A percentile compares a stretch with the other conserved stretches of the same genome.
phyloP scores from a whole-genome alignment of 1,139 yeast genomes.

The Trichomonascaceae sp. region DNA sequence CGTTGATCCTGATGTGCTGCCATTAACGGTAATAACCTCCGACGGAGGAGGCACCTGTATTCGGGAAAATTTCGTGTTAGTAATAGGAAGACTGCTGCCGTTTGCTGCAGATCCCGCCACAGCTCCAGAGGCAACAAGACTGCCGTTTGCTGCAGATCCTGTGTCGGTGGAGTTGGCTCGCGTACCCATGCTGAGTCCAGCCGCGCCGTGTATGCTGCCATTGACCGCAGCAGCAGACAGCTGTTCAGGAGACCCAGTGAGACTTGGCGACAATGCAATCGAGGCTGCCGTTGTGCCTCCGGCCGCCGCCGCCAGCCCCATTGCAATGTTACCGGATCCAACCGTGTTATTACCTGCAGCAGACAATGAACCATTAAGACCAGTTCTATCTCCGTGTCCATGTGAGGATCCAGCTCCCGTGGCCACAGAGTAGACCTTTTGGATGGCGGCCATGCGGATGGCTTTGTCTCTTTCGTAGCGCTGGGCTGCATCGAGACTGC shows the following conservation, averaged over 20 bases:
- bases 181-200: background rate
- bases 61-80: background rate
- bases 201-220: background rate
- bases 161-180: background rate
- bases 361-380: background rate
- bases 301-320: background rate
- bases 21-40: conserved; percentile 1
- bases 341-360: background rate
- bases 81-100: background rate
- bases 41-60: background rate
- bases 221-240: background rate
- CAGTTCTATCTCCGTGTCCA: background rate
- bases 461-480: conserved; percentile 83
- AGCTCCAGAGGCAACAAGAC: background rate
- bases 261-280: too few relatives aligned
- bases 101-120: background rate
- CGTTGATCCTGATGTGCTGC: conserved; percentile 2
- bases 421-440: conserved; percentile 6
- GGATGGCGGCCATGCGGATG: conserved; percentile 21
- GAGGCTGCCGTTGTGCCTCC: background rate
- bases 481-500: conserved; percentile 68
- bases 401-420: background rate
- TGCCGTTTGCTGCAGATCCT: background rate
- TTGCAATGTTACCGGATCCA: background rate
- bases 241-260: too few relatives aligned